Percentiles rank a stretch among this genome's conserved stretches.
phyloP scores from a whole-genome alignment of 257 asterid genomes.

The Cinchona pubescens region DNA sequence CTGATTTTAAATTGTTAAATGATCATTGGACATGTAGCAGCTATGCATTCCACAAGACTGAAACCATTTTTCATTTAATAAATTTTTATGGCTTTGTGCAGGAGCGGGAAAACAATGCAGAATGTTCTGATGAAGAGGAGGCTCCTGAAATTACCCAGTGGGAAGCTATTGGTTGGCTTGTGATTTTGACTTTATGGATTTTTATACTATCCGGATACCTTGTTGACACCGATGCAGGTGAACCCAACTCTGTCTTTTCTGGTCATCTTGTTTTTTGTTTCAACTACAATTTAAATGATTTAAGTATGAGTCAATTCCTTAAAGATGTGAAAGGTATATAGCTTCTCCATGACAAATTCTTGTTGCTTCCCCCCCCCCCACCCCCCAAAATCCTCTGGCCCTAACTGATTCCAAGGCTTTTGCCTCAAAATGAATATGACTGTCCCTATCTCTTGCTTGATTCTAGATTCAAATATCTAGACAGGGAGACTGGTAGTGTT shows the following conservation, averaged over 20 bases:
- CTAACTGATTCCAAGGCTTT: not conserved
- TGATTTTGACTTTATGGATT: constrained; percentile 81
- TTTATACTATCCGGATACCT: constrained; percentile 92
- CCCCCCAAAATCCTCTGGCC: not conserved
- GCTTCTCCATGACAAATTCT: not conserved
- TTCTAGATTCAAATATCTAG: not conserved
- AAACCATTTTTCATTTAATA: not conserved
- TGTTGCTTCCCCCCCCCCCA: not conserved
- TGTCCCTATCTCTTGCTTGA: not conserved
- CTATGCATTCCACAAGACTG: not conserved
- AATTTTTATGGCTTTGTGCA: constrained; percentile 27
- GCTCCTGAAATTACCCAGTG: constrained; percentile 71
- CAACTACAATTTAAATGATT: not conserved
- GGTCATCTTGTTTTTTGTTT: not conserved
- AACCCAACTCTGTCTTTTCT: not conserved
- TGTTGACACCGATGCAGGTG: constrained; percentile 93
- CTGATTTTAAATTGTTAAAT: constrained; percentile 4
- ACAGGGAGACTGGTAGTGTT: not conserved
- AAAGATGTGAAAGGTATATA: not conserved
- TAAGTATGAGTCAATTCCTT: not conserved
- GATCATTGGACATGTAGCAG: not conserved
- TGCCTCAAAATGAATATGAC: not conserved
- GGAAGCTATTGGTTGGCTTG: constrained; percentile 94
- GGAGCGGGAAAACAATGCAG: constrained; percentile 51
- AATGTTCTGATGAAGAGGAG: constrained; percentile 61